Percentiles rank a stretch among this genome's conserved stretches.
These are phyloP conservation scores for Chenopodium album DNA, from an alignment of 148 eudicot species.

Conservation along the genomic window DNA sequence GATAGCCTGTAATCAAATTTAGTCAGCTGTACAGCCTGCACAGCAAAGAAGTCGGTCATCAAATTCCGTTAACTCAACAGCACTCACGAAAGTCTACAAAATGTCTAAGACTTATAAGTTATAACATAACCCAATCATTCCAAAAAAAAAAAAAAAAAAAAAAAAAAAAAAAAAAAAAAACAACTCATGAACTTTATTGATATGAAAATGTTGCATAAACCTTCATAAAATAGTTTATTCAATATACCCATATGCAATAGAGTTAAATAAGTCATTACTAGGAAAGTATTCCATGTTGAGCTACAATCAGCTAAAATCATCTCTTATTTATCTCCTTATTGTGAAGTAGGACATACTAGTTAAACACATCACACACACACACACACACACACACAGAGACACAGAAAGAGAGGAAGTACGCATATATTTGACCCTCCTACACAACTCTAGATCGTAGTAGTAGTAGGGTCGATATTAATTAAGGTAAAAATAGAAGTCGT, in stretches of 20 bases:
- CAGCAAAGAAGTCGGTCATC: not conserved
- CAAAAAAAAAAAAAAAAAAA: not conserved
- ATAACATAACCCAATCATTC: not conserved
- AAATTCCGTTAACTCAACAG: not conserved
- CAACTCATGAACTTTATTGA: not conserved
- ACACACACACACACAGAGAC: too few species aligned
- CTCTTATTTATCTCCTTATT: not conserved
- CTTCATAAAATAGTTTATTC: not conserved
- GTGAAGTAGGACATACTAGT: not conserved
- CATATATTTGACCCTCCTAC: not conserved
- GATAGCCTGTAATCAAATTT: constrained; percentile 88
- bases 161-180: not conserved
- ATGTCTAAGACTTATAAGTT: not conserved
- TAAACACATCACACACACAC: too few species aligned
- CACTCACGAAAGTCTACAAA: not conserved
- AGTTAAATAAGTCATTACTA: not conserved
- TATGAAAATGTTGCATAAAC: not conserved
- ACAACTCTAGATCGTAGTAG: not conserved
- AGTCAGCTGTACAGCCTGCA: constrained; percentile 88
- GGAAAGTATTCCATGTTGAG: not conserved
- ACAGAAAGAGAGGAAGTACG: too few species aligned
- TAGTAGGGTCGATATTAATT: not conserved
- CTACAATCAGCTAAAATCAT: not conserved
- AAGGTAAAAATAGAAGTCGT: not conserved
- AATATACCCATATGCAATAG: not conserved